Conservation (phyloP, 1,139 yeast genomes). For the Lodderomyces beijingensis region DNA sequence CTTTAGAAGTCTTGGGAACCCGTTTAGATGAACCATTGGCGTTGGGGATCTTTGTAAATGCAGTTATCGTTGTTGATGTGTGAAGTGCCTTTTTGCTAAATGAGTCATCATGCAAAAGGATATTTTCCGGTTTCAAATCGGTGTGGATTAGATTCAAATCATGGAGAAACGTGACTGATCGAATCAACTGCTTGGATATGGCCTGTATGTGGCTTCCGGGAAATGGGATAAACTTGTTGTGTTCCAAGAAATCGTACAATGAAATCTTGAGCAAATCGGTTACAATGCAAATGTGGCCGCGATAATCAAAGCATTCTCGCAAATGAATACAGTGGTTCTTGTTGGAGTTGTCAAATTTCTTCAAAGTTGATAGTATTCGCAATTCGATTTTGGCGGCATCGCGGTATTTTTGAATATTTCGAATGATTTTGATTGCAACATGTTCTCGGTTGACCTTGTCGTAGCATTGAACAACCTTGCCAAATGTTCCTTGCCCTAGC, state of each 20-base stretch:
- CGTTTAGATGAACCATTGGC: conserved; percentile 12
- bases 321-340: conserved; percentile 70
- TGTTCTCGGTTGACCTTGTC: conserved; percentile 55
- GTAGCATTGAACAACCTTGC: conserved; percentile 79
- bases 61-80: conserved; percentile 32
- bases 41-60: conserved; percentile 23
- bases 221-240: conserved; percentile 68
- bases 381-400: conserved; percentile 87
- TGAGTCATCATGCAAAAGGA: conserved; percentile 63
- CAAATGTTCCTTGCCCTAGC: conserved; percentile 97
- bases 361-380: conserved; percentile 71
- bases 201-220: conserved; percentile 87
- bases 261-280: conserved; percentile 84
- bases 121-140: conserved; percentile 93
- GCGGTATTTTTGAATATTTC: conserved; percentile 72
- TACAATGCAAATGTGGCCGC: conserved; percentile 91
- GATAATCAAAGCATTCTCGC: conserved; percentile 85
- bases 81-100: conserved; percentile 31
- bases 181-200: conserved; percentile 76
- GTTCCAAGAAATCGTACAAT: conserved; percentile 82
- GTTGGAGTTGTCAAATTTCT: conserved; percentile 71
- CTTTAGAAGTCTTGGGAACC: conserved; percentile 39
- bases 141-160: conserved; percentile 90
- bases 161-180: conserved; percentile 86
- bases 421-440: conserved; percentile 89